Conservation (phyloP, 2,329 filamentous ascomycete genomes). For the Fusarium fracticaudum region DNA sequence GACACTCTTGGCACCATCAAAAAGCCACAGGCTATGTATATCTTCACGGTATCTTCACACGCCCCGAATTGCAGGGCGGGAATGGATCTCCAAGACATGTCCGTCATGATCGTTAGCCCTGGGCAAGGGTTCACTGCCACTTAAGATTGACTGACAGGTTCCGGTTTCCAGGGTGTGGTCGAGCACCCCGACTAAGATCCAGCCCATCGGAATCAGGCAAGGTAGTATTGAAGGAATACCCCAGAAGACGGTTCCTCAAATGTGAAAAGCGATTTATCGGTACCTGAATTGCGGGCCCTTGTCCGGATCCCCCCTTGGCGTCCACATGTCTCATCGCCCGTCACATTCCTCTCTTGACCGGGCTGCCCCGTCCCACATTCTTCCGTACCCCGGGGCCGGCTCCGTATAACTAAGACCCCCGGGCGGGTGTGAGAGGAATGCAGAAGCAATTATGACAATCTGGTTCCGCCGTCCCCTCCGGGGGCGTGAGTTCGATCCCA, state of each 20-base stretch:
- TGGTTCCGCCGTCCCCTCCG: slow-evolving; percentile 10
- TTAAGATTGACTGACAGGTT: slow-evolving; percentile 28
- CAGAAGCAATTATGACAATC: slow-evolving; percentile 24
- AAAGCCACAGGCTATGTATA: slow-evolving; percentile 20
- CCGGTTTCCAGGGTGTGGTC: slow-evolving; percentile 35
- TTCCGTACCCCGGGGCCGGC: slow-evolving; percentile 33
- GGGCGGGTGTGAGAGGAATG: slow-evolving; percentile 38
- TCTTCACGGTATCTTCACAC: slow-evolving; percentile 17
- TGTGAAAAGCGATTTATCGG: slow-evolving; percentile 16
- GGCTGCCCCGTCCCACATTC: slow-evolving; percentile 37
- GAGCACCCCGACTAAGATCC: slow-evolving; percentile 14
- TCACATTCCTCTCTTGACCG: slow-evolving; percentile 38
- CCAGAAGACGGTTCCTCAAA: slow-evolving; percentile 20
- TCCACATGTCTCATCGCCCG: slow-evolving; percentile 28
- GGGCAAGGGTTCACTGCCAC: slow-evolving; percentile 29
- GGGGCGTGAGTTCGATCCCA: background rate
- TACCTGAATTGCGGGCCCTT: slow-evolving; percentile 16
- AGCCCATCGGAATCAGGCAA: slow-evolving; percentile 22
- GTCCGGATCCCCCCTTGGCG: slow-evolving; percentile 4
- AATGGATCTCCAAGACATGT: slow-evolving; percentile 34
- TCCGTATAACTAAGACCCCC: slow-evolving; percentile 27
- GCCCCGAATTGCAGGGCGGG: slow-evolving; percentile 17
- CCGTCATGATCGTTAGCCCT: slow-evolving; percentile 11
- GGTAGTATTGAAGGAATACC: slow-evolving; percentile 24
- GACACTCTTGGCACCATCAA: slow-evolving; percentile 21